Base-by-base conservation (phyloP, 2,329 filamentous ascomycete genomes). In the Fusarium sp. region DNA sequence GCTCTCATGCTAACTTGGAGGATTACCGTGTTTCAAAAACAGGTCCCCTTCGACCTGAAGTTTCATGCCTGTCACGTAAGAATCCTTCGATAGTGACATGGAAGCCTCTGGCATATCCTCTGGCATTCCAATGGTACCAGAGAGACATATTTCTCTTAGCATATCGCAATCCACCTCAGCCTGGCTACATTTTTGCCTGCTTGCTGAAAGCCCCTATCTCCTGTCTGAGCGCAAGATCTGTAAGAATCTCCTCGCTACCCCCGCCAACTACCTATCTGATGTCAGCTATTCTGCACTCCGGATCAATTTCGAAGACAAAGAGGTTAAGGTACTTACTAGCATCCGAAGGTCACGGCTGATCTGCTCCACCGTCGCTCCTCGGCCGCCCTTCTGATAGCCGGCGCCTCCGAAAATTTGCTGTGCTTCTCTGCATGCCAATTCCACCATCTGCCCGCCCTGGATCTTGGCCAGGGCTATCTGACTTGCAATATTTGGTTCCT, bases 111-210 rank as follows among this genome's bases (percentile, higher is more conserved):
- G 3, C 32, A 35, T 35, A 4, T 15, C 13, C 32, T 4, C 14
- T 35, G 3, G 32, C 32, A 1, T 15, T 35, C 32, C 32, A 8
- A 35, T 8, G 7, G 32, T 35, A 15, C 14, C 7, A 35, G 14
- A 35, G 0, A 15, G 14, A 15, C 3, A 35, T 35, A 8, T 8
- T 15, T 15, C 1, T 1, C 14, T 15, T 1, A 3, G 7, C 14
- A 35, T 3, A 0, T 35, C 32, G 7, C 14, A 14, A 35, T 35
- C 32, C 32, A 35, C 14, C 32, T 35, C 32, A 4, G 14, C 32
- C 8, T 36, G 35, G 0, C 35, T 36, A 44, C n/a, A 44, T 26
- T 44, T 44, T 44, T 5, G n/a, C 42, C 42, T 44, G 15, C n/a
- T 15, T 22, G 17, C 12, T 36, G 1, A 53, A 36, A 11, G 35